Percentiles rank a stretch among this genome's conserved stretches.
phyloP scores from a whole-genome alignment of 176 grass and related monocot species.

The Triticum timopheevii region DNA sequence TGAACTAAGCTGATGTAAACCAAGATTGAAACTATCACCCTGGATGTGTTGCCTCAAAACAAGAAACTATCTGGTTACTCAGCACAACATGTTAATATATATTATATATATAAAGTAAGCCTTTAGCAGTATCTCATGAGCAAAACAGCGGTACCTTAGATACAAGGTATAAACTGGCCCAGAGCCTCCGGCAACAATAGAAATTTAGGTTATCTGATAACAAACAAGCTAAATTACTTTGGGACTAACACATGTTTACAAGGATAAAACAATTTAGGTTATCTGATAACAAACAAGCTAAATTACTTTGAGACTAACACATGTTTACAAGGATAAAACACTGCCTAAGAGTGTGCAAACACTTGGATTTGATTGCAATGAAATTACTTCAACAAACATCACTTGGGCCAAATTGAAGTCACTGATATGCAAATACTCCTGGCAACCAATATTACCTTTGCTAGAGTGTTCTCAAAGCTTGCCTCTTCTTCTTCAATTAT shows the following conservation, averaged over 20 bases:
- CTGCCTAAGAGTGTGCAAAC: neutral
- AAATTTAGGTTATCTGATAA: neutral
- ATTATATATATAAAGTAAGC: neutral
- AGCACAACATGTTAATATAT: neutral
- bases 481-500: constrained; percentile 90
- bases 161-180: neutral
- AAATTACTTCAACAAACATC: neutral
- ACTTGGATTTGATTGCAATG: neutral
- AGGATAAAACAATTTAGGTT: neutral
- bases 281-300: neutral
- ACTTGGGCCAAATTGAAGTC: neutral
- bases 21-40: neutral
- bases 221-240: neutral
- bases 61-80: neutral
- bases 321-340: neutral
- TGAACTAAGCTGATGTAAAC: neutral
- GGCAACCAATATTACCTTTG: constrained; percentile 63
- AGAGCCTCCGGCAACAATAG: neutral
- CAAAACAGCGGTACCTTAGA: neutral
- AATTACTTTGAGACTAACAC: neutral
- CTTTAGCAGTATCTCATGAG: too few relatives aligned
- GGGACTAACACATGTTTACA: neutral
- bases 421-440: neutral
- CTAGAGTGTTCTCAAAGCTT: constrained; percentile 92
- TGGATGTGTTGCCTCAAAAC: neutral